Base-by-base conservation (phyloP, 352 stramenopile genomes). In the Aphanomyces astaci region DNA sequence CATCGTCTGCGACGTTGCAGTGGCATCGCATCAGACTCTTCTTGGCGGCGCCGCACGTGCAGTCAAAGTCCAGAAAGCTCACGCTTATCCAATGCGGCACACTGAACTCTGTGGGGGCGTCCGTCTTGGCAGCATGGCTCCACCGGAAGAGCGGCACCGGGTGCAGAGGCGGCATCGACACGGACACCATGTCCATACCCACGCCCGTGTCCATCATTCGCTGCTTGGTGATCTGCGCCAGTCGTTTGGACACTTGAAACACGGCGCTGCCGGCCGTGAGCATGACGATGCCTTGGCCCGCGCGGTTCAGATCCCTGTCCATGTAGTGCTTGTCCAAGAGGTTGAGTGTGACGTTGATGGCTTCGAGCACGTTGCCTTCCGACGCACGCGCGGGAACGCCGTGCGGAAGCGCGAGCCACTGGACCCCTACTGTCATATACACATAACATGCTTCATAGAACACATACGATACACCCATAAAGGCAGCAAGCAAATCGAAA, bases 181-280 rank as follows among this genome's bases (percentile, higher is more conserved):
- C 57, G 11, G 82, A 91, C 27, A 99, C 88, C 89, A 99, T 98
- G 75, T 99, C 97, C 78, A 98, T 98, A 5, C 97, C 97, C 69
- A 99, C 98, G 0, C 96, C 97, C 74, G 98, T 98, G 81, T 99
- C 96, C 95, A 99, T 98, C 96, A 99, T 99, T 25, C 97, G 81
- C 74, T 99, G 96, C 75, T 98, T 98, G 2, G 96, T 99, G 54
- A 99, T 98, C 51, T 93, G 80, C 13, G 89, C 84, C 19, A 99
- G 78, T 40, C 87, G 87, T 62, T 92, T 89, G 52, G 97, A 83
- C 0, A 98, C 95, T 48, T 98, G 88, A 79, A 99, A 99, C n/a
- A 99, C 90, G 32, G 96, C 95, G 72, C 80, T 91, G 27, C 96
- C 96, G n/a, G 96, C 82, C 5, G 94, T 98, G 52, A 99, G 80